Base-by-base conservation (phyloP, 805 yeast species). In the Ogataea methylovora region DNA sequence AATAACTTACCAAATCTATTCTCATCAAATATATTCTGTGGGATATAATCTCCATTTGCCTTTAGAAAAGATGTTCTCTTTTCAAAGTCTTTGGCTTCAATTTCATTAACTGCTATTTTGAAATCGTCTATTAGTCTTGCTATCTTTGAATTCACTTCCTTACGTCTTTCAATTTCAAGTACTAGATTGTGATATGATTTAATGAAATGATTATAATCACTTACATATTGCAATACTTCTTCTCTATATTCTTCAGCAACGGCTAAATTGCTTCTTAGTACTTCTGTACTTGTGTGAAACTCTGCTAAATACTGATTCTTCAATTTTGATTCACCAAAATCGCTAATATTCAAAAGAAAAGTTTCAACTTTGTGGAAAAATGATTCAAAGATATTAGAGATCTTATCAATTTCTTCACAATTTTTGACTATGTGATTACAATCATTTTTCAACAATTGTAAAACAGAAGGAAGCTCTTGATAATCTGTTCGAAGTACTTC, bases 391-490 rank as follows among this genome's bases (percentile, higher is more conserved):
- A 43, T 44, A 4, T 29, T 33, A 13, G 49, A 36, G 21, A 41
- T 42, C 16, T 48, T 48, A 13, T 37, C 30, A 14, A 57, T 45
- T 29, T 55, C 56, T 21, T 45, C 45, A 32, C 56, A 53, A 34
- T 55, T 56, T 33, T 53, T 46, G 14, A 36, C 37, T 9, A 58
- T 49, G 4, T 48, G 41, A 21, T 47, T 49, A 25, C 52, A 51
- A 22, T 63, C 62, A 25, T 61, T 67, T 9, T 56, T 54, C 26
- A 79, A 48, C n/a, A 69, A 70, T 9, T 52, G 57, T 13, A 77
- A 49, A 0, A 83, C 84, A 2, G 64, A 68, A 1, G 75, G 71
- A 4, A 83, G 62, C 40, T 83, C 84, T 4, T 50, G 44, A 14
- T 69, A 61, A 47, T 79, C 88, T 30, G 63, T 64, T 14, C 56